Evolutionary conservation across 73 alveolate genomes (phyloP).

Genomic region (Tetrahymena thermophila): DNA sequence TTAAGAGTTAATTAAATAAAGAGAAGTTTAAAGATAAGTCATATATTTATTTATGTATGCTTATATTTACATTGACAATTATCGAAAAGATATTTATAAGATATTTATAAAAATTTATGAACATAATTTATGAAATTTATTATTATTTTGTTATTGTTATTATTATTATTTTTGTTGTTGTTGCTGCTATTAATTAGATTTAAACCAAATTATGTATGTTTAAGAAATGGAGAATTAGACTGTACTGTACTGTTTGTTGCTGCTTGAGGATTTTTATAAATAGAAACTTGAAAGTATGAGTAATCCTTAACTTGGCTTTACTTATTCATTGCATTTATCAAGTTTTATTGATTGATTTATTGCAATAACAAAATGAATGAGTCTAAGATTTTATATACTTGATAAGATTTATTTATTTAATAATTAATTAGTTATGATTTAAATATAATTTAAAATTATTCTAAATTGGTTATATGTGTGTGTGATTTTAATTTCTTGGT

Average conservation of each 20-base stretch:
- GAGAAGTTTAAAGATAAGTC: background rate
- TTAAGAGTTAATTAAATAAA: too few species aligned
- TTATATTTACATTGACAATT: background rate
- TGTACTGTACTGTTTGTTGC: too few species aligned
- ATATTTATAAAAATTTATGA: background rate
- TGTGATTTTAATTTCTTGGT: background rate
- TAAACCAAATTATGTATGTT: background rate
- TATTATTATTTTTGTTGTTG: background rate
- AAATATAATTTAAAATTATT: background rate
- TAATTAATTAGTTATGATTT: background rate
- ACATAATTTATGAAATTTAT: background rate
- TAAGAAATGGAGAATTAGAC: too few species aligned
- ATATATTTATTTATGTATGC: background rate
- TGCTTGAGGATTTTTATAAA: too few species aligned
- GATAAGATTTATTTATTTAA: background rate
- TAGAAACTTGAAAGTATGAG: too few species aligned
- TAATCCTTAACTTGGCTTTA: too few species aligned
- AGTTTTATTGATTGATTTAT: background rate
- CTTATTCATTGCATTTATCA: too few species aligned
- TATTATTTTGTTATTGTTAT: too few species aligned
- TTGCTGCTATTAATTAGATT: too few species aligned
- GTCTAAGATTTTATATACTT: background rate
- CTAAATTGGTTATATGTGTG: background rate
- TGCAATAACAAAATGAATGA: background rate
- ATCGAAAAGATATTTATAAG: background rate